Evolutionary conservation across 2,329 filamentous ascomycete species (phyloP).

Genomic region (Neonectria sp.): DNA sequence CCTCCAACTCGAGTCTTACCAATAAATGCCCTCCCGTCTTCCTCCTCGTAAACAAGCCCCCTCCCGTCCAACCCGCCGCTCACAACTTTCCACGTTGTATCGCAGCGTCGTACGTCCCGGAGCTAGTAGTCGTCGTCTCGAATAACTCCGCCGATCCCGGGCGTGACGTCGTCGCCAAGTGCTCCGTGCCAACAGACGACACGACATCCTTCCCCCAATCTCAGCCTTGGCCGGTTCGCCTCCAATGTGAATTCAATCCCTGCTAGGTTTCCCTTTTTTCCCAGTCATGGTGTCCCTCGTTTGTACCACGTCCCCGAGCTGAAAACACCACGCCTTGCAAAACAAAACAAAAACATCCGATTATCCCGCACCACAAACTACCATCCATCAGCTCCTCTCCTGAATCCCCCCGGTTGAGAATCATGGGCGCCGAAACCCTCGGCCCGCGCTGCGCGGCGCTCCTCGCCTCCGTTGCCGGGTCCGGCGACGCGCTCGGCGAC

Average conservation of each 20-base stretch:
- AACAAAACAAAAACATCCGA: not conserved
- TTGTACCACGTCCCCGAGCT: not conserved
- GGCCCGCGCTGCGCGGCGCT: slow-evolving; percentile 40
- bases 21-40: not conserved
- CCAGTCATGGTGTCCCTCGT: not conserved
- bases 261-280: not conserved
- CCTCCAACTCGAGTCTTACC: too few species aligned
- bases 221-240: not conserved
- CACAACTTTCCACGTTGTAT: not conserved
- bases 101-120: not conserved
- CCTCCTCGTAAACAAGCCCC: not conserved
- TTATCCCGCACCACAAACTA: slow-evolving; percentile 9
- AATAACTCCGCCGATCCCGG: not conserved
- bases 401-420: slow-evolving; percentile 10
- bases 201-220: not conserved
- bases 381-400: not conserved
- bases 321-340: not conserved
- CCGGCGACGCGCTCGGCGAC: slow-evolving; percentile 41
- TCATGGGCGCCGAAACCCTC: slow-evolving; percentile 24
- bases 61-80: not conserved
- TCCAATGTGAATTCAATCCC: too few species aligned
- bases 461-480: slow-evolving; percentile 36
- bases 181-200: slow-evolving; percentile 3
- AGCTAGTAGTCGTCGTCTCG: not conserved
- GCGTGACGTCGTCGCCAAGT: slow-evolving; percentile 3